phyloP scores from a whole-genome alignment of 2,329 filamentous ascomycete genomes.

The Penicillium sp. region DNA sequence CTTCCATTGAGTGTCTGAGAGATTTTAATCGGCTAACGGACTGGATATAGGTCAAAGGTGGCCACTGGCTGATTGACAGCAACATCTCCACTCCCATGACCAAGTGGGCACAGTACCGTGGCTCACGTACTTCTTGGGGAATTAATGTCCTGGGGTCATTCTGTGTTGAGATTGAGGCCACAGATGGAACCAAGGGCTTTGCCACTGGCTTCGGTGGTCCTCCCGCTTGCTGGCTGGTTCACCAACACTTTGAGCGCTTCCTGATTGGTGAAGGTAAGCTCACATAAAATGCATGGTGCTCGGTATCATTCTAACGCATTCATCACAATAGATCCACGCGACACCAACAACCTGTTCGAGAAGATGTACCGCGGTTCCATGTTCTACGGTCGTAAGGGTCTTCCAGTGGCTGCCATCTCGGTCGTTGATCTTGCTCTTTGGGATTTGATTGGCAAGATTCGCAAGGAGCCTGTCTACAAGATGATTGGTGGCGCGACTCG shows the following conservation, averaged over 20 bases:
- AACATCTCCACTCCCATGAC: slow-evolving; percentile 93
- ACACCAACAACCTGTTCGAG: slow-evolving; percentile 90
- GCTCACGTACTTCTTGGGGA: slow-evolving; percentile 86
- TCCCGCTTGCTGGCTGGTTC: slow-evolving; percentile 89
- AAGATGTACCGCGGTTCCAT: slow-evolving; percentile 95
- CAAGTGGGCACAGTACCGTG: slow-evolving; percentile 81
- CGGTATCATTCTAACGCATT: not conserved
- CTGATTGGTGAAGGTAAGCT: slow-evolving; percentile 69
- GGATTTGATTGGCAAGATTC: slow-evolving; percentile 88
- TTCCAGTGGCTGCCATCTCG: slow-evolving; percentile 86
- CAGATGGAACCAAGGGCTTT: slow-evolving; percentile 89
- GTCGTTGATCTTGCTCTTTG: slow-evolving; percentile 91
- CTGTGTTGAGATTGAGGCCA: slow-evolving; percentile 83
- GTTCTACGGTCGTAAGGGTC: slow-evolving; percentile 94
- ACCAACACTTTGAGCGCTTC: slow-evolving; percentile 92
- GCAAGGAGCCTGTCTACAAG: slow-evolving; percentile 91
- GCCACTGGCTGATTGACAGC: slow-evolving; percentile 80
- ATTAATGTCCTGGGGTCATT: slow-evolving; percentile 95
- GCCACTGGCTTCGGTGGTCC: slow-evolving; percentile 93
- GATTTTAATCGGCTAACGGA: not conserved
- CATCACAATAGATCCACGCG: slow-evolving; percentile 67
- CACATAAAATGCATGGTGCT: not conserved
- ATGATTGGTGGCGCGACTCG: slow-evolving; percentile 89
- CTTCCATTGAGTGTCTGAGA: not conserved
- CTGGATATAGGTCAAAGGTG: slow-evolving; percentile 43